Percentiles rank a stretch among this genome's conserved stretches.
Conservation (phyloP, 768 basidiomycete genomes). For the Suillus spraguei region DNA sequence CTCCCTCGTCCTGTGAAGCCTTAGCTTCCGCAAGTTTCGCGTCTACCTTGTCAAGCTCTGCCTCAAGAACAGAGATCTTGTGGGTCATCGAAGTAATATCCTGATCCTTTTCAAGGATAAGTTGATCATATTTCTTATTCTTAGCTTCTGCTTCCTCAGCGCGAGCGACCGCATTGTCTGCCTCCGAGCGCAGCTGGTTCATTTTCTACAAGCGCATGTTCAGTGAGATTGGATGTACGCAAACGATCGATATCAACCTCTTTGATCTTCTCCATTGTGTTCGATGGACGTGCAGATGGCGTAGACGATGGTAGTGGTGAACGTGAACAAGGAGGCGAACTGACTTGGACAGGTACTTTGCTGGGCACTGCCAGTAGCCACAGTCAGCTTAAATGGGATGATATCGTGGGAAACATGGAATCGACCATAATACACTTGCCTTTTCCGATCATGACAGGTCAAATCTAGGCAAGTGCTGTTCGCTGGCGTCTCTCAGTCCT, state of each 20-base stretch:
- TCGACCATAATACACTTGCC: constrained; percentile 22
- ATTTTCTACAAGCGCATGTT: constrained; percentile 59
- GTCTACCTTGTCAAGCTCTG: constrained; percentile 74
- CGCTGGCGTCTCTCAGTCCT: constrained; percentile 5
- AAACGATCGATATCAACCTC: constrained; percentile 33
- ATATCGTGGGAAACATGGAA: constrained; percentile 37
- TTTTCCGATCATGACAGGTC: constrained; percentile 35
- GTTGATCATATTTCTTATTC: constrained; percentile 77
- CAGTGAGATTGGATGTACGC: background rate
- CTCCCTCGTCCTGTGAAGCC: constrained; percentile 62
- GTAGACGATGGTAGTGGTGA: constrained; percentile 11
- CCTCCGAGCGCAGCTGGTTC: constrained; percentile 76
- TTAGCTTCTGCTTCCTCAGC: constrained; percentile 88
- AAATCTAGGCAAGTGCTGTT: constrained; percentile 3
- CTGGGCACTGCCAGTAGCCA: constrained; percentile 20
- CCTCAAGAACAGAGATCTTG: constrained; percentile 65
- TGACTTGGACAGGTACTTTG: constrained; percentile 12
- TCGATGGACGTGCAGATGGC: constrained; percentile 15
- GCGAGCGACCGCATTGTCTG: constrained; percentile 76
- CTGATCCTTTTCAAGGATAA: constrained; percentile 81
- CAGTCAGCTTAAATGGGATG: constrained; percentile 25
- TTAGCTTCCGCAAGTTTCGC: constrained; percentile 66
- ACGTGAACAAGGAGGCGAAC: constrained; percentile 15
- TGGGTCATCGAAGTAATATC: constrained; percentile 79
- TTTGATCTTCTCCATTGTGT: constrained; percentile 50